Percentiles rank a stretch among this genome's conserved stretches.
These are phyloP conservation scores for Cercospora berteroae DNA, from an alignment of 2,329 filamentous ascomycete species.

Conservation along the genomic window DNA sequence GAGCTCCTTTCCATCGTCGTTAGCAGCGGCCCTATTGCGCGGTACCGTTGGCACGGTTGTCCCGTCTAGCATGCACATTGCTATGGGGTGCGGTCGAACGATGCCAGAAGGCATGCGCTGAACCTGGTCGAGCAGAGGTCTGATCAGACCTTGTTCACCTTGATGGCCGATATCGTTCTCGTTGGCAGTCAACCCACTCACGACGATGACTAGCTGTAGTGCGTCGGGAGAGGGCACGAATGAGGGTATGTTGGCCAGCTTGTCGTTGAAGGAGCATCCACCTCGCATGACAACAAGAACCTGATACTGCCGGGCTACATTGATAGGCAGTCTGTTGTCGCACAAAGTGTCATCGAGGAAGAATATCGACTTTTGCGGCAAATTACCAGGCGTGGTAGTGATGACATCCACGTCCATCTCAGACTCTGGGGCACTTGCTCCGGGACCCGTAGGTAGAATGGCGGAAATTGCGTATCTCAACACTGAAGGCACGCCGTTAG, in stretches of 20 bases:
- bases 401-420: slow-evolving; percentile 29
- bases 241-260: slow-evolving; percentile 79
- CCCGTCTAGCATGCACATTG: slow-evolving; percentile 79
- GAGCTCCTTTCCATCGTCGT: background rate
- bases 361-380: slow-evolving; percentile 50
- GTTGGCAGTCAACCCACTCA: slow-evolving; percentile 57
- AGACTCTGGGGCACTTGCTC: slow-evolving; percentile 65
- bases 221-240: slow-evolving; percentile 54
- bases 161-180: background rate
- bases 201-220: slow-evolving; percentile 78
- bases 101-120: slow-evolving; percentile 72
- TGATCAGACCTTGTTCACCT: slow-evolving; percentile 43
- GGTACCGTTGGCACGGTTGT: slow-evolving; percentile 23
- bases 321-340: slow-evolving; percentile 50
- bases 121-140: slow-evolving; percentile 71
- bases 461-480: slow-evolving; percentile 46
- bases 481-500: slow-evolving; percentile 23
- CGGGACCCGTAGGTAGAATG: slow-evolving; percentile 57
- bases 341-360: slow-evolving; percentile 72
- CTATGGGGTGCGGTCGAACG: slow-evolving; percentile 67
- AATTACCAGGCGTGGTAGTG: slow-evolving; percentile 42
- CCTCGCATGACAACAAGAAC: slow-evolving; percentile 81
- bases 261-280: slow-evolving; percentile 78
- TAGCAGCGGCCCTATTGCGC: background rate
- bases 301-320: slow-evolving; percentile 60